Evolutionary conservation across 306 rosid genomes (phyloP).

Genomic region (Corylus americana): DNA sequence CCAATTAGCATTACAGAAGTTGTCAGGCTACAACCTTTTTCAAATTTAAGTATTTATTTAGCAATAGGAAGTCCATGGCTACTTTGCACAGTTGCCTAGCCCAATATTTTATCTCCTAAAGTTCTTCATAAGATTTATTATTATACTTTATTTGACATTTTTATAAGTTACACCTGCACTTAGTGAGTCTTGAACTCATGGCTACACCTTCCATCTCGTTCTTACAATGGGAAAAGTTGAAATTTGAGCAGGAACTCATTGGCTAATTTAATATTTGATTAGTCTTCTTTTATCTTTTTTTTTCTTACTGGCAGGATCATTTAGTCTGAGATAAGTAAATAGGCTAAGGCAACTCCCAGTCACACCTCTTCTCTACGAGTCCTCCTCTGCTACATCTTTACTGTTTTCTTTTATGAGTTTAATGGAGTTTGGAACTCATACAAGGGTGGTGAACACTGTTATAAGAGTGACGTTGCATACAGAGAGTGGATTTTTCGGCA

Average conservation of each 20-base stretch:
- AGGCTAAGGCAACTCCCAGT: background rate
- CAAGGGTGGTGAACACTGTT: background rate
- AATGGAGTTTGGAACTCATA: background rate
- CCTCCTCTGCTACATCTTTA: background rate
- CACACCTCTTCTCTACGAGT: background rate
- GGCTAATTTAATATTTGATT: background rate
- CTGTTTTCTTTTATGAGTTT: background rate
- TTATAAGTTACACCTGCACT: background rate
- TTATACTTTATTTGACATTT: background rate
- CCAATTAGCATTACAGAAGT: background rate
- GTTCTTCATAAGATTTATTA: background rate
- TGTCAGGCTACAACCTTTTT: background rate
- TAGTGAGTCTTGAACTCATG: background rate
- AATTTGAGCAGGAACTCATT: background rate
- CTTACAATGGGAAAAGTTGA: background rate
- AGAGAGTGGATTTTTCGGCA: background rate
- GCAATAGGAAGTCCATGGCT: background rate
- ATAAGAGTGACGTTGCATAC: background rate
- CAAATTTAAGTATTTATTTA: background rate
- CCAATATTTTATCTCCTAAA: background rate
- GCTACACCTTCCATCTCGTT: background rate
- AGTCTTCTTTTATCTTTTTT: background rate
- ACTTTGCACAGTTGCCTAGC: background rate
- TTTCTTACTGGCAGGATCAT: background rate
- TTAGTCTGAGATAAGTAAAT: constrained; percentile 5